These are phyloP conservation scores for Fraxinus pennsylvanica DNA, from an alignment of 257 asterid species.

Conservation along the genomic window DNA sequence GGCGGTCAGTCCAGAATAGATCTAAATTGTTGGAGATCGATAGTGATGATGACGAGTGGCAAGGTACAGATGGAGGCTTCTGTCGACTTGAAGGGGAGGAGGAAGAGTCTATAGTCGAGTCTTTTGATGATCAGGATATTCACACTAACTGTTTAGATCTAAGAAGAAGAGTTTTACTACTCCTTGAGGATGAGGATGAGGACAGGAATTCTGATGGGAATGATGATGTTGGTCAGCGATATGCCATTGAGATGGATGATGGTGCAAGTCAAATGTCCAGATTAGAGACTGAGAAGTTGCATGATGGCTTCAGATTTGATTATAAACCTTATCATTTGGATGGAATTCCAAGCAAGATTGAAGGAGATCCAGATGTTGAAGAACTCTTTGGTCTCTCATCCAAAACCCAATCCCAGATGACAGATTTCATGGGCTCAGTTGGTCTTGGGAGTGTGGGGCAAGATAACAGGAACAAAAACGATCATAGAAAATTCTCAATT, in stretches of 20 bases:
- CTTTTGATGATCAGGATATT: constrained; percentile 46
- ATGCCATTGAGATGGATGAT: not conserved
- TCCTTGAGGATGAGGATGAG: constrained; percentile 9
- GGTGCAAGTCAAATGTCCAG: constrained; percentile 4
- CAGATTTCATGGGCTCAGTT: constrained; percentile 13
- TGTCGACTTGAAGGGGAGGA: constrained; percentile 33
- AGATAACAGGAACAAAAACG: not conserved
- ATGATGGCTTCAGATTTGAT: constrained; percentile 22
- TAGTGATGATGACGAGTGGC: constrained; percentile 82
- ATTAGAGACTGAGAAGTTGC: constrained; percentile 21
- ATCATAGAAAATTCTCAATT: constrained; percentile 20
- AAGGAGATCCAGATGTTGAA: constrained; percentile 5
- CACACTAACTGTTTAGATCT: constrained; percentile 34
- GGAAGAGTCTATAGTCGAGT: constrained; percentile 56
- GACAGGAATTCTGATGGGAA: constrained; percentile 20
- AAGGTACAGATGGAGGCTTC: constrained; percentile 34
- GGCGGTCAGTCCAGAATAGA: constrained; percentile 75
- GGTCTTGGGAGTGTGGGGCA: not conserved
- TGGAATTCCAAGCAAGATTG: not conserved
- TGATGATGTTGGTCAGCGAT: too few relatives aligned
- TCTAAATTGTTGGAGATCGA: constrained; percentile 60
- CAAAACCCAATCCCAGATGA: constrained; percentile 19
- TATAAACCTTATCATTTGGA: not conserved
- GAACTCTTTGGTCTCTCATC: not conserved
- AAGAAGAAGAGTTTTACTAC: too few relatives aligned